These are phyloP conservation scores for Salix caprea DNA, from an alignment of 345 rosid species.

Conservation along the genomic window DNA sequence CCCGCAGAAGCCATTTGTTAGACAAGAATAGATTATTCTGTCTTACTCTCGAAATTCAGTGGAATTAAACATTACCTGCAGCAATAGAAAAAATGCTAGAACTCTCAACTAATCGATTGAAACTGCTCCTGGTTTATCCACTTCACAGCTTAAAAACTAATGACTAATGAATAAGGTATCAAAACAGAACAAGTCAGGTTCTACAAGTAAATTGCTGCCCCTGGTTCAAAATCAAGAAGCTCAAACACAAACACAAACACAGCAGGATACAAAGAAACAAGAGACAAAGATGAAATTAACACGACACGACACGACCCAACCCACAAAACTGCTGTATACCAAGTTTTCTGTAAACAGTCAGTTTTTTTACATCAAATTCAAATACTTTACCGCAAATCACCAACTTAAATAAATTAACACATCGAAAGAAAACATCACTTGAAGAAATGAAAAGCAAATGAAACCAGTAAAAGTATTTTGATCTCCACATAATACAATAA, in stretches of 20 bases:
- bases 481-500: neutral
- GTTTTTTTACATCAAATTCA: neutral
- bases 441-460: neutral
- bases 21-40: constrained; percentile 10
- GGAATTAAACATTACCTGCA: constrained; percentile 32
- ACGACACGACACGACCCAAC: neutral
- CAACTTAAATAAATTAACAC: neutral
- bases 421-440: neutral
- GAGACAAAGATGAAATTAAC: neutral
- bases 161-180: neutral
- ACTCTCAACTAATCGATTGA: neutral
- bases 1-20: constrained; percentile 31
- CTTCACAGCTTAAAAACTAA: neutral
- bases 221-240: neutral
- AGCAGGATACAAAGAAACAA: neutral
- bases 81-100: neutral
- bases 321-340: neutral
- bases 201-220: neutral
- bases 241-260: neutral
- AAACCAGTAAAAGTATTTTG: neutral
- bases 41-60: constrained; percentile 15
- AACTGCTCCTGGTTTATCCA: neutral
- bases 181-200: neutral
- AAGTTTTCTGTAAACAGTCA: neutral
- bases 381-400: neutral